Evolutionary conservation across 2,329 filamentous ascomycete species (phyloP).

Genomic region (Aureobasidium leucospermi): DNA sequence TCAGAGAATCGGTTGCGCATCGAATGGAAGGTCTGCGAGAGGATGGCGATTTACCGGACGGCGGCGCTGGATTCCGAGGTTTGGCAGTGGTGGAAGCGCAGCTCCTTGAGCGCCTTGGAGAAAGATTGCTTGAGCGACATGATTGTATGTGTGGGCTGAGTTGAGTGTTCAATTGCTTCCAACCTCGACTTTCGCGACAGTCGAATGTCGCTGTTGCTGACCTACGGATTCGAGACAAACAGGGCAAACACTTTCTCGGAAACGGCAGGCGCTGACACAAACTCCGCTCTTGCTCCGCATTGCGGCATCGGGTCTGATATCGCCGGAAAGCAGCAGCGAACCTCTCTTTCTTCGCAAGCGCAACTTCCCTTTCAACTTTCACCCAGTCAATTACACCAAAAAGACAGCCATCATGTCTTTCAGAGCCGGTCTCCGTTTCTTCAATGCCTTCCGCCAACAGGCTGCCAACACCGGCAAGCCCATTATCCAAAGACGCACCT

Average conservation of each 20-base stretch:
- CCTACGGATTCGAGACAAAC: not conserved
- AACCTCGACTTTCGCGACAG: not conserved
- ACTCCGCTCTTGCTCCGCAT: constrained; percentile 10
- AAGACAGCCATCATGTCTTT: constrained; percentile 41
- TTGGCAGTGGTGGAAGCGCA: constrained; percentile 97
- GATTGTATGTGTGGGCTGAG: constrained; percentile 9
- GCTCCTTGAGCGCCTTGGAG: constrained; percentile 79
- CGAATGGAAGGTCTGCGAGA: not conserved
- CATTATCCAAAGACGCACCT: constrained; percentile 55
- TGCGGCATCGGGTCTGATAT: constrained; percentile 9
- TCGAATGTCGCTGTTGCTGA: constrained; percentile 1
- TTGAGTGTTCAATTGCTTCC: not conserved
- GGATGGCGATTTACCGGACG: constrained; percentile 56
- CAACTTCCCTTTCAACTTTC: constrained; percentile 42
- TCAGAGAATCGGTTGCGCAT: not conserved
- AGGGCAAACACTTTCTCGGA: not conserved
- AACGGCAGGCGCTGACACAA: constrained; percentile 2
- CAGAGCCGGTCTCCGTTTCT: constrained; percentile 51
- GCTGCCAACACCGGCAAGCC: constrained; percentile 40
- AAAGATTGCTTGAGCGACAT: constrained; percentile 97
- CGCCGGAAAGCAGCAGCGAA: not conserved
- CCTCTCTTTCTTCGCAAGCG: constrained; percentile 1
- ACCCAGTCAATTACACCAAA: constrained; percentile 12
- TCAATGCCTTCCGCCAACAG: constrained; percentile 44
- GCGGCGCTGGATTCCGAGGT: constrained; percentile 84